phyloP scores from a whole-genome alignment of 1,284 basidiomycete genomes.

The Dichomitus squalens region DNA sequence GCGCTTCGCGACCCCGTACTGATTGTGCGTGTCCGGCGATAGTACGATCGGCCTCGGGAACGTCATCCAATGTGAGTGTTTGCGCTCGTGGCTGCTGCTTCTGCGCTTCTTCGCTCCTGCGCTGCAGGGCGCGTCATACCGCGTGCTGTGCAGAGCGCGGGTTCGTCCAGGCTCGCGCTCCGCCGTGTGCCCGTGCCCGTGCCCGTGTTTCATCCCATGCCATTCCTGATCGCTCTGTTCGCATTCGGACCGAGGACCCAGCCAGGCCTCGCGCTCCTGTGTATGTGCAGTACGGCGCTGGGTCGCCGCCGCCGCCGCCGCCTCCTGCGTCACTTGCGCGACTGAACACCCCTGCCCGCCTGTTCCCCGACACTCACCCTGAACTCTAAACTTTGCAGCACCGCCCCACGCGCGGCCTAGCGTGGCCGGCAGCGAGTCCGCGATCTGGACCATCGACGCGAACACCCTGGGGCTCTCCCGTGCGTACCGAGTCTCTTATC shows the following conservation, averaged over 20 bases:
- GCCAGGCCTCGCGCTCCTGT: no score
- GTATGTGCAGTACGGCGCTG: neutral
- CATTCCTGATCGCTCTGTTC: no score
- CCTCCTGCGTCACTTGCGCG: neutral
- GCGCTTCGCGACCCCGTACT: neutral
- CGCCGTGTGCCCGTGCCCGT: no score
- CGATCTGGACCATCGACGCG: conserved; percentile 28
- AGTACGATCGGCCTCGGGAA: conserved; percentile 10
- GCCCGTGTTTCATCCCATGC: no score
- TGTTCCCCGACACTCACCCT: neutral
- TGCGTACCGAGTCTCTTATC: conserved; percentile 14
- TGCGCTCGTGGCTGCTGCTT: neutral
- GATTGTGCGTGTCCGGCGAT: neutral
- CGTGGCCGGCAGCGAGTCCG: conserved; percentile 19
- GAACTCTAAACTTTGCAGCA: conserved; percentile 5
- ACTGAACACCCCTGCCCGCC: neutral
- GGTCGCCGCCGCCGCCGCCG: no score
- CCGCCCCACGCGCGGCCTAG: conserved; percentile 18
- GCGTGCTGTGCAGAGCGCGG: neutral
- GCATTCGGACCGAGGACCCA: no score
- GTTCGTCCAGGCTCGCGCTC: neutral
- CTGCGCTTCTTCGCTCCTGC: no score
- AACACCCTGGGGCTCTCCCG: conserved; percentile 21
- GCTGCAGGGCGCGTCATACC: no score
- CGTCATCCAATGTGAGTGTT: conserved; percentile 14